A percentile compares a stretch with the other conserved stretches of the same genome.
phyloP scores from a whole-genome alignment of 2,329 filamentous ascomycete species.

The Daldinia sp. region DNA sequence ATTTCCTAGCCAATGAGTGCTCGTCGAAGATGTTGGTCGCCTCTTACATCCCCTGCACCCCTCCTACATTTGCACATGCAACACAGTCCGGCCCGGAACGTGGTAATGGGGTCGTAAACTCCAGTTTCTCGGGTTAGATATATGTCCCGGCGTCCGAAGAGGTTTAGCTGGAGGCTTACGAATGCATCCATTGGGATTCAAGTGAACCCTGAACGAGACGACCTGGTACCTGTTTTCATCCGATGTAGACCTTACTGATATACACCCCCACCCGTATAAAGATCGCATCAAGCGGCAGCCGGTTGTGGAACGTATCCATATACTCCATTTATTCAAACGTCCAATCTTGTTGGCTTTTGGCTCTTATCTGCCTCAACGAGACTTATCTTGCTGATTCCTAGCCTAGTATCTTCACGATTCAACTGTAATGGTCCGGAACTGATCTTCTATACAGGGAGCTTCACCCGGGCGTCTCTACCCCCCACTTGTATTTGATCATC shows the following conservation, averaged over 20 bases:
- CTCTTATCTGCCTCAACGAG: not conserved
- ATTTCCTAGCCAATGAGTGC: not conserved
- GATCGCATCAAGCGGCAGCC: not conserved
- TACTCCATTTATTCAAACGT: not conserved
- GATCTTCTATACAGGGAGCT: not conserved
- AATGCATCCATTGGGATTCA: not conserved
- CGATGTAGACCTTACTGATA: not conserved
- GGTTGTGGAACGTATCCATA: not conserved
- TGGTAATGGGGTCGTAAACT: not conserved
- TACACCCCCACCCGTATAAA: not conserved
- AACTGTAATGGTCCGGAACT: not conserved
- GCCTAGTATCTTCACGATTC: not conserved
- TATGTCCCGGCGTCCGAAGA: slow-evolving; percentile 19
- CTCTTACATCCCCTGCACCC: not conserved
- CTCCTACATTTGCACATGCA: slow-evolving; percentile 7
- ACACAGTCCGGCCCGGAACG: not conserved
- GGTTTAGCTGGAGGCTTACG: slow-evolving; percentile 13
- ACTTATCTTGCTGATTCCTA: not conserved
- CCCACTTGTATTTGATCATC: not conserved
- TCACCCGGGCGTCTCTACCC: not conserved
- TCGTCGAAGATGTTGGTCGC: not conserved
- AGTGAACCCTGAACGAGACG: slow-evolving; percentile 9
- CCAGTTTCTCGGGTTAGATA: not conserved
- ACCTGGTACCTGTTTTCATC: not conserved
- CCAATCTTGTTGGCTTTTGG: not conserved